Evolutionary conservation across 306 rosid genomes (phyloP), one percentile per base, ranked within the genome.

Genomic region (Oemleria cerasiformis): DNA sequence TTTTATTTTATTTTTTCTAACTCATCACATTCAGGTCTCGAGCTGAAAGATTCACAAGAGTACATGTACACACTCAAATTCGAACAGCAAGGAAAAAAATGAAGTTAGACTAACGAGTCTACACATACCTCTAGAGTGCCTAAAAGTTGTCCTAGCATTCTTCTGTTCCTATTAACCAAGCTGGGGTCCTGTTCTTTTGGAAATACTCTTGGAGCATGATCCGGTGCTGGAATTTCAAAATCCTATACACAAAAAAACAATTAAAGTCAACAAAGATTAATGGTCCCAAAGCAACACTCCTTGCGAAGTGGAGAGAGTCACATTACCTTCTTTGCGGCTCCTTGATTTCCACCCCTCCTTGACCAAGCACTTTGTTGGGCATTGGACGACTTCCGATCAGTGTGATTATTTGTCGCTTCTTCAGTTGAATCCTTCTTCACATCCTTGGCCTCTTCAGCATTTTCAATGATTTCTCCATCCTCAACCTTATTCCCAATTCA

Each of bases 121-220:
- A 58, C 43, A 64, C 73, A 54, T 83, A 91, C 98, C 98, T 93
- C 98, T 65, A 93, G 72, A 65, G 97, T 93, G 41, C 98, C 98
- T 84, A 91, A 73, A 81, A 93, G 96, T 84, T 91, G 97, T 48
- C 98, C 98, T 76, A 93, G 79, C 98, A 93, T 91, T 84, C 98
- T 88, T 72, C 64, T 93, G 61, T 93, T 93, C 87, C 98, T 84
- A 81, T 83, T 91, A 79, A 93, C 94, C 88, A 93, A 76, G 74
- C 88, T 86, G 57, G 98, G 98, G 71, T 93, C 98, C 42, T 93
- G 92, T n/a, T 88, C 77, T 86, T 87, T 93, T 2, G 94, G 98
- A 85, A 93, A 65, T 67, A 93, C 82, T 82, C 98, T 88, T 0
- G 98, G 97, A 74, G 84, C 87, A 82, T 77, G 88, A 66, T 91